phyloP scores from a whole-genome alignment of 495 filamentous ascomycete species.

The Penicillium angulare region DNA sequence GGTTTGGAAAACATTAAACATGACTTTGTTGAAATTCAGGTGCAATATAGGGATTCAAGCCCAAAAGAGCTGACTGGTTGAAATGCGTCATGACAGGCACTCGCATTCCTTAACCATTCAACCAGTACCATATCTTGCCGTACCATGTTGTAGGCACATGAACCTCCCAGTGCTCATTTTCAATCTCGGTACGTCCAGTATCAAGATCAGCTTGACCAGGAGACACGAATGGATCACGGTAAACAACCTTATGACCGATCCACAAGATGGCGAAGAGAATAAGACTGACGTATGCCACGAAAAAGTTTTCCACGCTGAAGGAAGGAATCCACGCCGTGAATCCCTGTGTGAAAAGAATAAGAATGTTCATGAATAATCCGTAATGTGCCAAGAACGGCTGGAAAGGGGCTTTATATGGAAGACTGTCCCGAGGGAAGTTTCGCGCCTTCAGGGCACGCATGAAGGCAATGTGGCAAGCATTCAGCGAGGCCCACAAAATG shows the following conservation, averaged over 20 bases:
- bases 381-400: neutral
- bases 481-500: conserved; percentile 56
- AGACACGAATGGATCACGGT: neutral
- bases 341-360: neutral
- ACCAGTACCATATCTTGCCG: neutral
- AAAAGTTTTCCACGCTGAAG: neutral
- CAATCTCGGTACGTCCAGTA: neutral
- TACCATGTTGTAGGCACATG: neutral
- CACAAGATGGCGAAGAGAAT: neutral
- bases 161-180: neutral
- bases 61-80: no score
- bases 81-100: neutral
- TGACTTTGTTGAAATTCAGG: no score
- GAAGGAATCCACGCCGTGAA: conserved; percentile 1
- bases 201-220: neutral
- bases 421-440: neutral
- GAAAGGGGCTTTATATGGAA: neutral
- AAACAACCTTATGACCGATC: neutral
- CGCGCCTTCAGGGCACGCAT: conserved; percentile 50
- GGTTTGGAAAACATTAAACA: no score
- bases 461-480: conserved; percentile 53
- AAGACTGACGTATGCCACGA: neutral
- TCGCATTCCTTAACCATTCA: neutral
- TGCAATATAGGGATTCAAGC: no score
- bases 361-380: neutral